Percentiles rank a stretch among this genome's conserved stretches.
phyloP scores from a whole-genome alignment of 2,329 filamentous ascomycete species.

The Ophiostoma tasmaniense region DNA sequence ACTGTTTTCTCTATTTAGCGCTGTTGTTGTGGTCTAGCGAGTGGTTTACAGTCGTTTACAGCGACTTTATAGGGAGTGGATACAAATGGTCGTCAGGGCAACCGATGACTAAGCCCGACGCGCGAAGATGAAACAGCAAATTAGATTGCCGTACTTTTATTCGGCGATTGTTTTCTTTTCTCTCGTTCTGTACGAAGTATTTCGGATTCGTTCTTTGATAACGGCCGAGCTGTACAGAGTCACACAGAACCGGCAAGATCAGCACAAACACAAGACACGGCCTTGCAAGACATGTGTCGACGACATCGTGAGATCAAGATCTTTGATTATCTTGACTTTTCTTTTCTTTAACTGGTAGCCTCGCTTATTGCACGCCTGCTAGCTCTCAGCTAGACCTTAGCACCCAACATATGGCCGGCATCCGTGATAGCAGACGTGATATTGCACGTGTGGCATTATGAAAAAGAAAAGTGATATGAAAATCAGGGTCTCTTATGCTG shows the following conservation, averaged over 20 bases:
- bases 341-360: too few species aligned
- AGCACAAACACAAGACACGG: background rate
- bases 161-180: background rate
- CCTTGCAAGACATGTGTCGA: background rate
- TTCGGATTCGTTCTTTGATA: background rate
- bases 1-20: background rate
- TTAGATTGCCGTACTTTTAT: background rate
- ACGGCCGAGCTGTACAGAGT: background rate
- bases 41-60: too few species aligned
- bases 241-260: background rate
- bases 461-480: background rate
- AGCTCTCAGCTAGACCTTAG: too few species aligned
- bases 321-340: background rate
- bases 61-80: background rate
- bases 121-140: background rate
- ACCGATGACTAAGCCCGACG: background rate
- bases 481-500: background rate
- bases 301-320: too few species aligned
- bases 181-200: background rate
- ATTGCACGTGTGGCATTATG: background rate
- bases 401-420: too few species aligned
- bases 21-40: background rate
- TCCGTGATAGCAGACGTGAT: background rate
- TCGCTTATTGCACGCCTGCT: too few species aligned
- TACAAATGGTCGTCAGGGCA: background rate